These are phyloP conservation scores for Gossypium lobatum DNA, from an alignment of 441 rosid species.

Conservation along the genomic window DNA sequence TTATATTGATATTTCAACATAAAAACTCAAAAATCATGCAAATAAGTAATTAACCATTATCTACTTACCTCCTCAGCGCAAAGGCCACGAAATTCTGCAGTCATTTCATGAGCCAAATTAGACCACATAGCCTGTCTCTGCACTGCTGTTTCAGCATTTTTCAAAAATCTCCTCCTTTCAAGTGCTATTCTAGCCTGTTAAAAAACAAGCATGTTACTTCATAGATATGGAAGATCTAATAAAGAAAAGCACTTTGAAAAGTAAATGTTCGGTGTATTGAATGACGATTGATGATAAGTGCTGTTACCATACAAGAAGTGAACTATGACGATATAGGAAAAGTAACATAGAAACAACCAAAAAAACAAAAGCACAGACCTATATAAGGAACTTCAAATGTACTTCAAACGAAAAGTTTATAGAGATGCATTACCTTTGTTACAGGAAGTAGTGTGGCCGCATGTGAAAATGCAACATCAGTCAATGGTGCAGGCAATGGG, in stretches of 20 bases:
- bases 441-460: slow-evolving; percentile 97
- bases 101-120: slow-evolving; percentile 98
- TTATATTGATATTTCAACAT: not conserved
- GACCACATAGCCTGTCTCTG: slow-evolving; percentile 99
- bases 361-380: not conserved
- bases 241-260: not conserved
- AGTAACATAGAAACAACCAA: not conserved
- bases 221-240: slow-evolving; percentile 1
- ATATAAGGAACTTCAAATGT: not conserved
- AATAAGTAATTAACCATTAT: not conserved
- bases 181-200: slow-evolving; percentile 92
- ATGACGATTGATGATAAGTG: too few species aligned
- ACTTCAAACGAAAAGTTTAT: not conserved
- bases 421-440: slow-evolving; percentile 58
- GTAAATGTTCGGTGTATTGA: too few species aligned
- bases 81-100: slow-evolving; percentile 98
- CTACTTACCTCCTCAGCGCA: slow-evolving; percentile 94
- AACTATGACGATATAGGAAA: not conserved
- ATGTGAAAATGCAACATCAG: slow-evolving; percentile 96
- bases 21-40: slow-evolving; percentile 1
- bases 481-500: slow-evolving; percentile 86
- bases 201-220: slow-evolving; percentile 15
- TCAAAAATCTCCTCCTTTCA: slow-evolving; percentile 85
- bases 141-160: slow-evolving; percentile 95
- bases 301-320: not conserved